A percentile compares a stretch with the other conserved stretches of the same genome.
Evolutionary conservation across 257 asterid genomes (phyloP).

Genomic region (Solanum pinnatisectum): DNA sequence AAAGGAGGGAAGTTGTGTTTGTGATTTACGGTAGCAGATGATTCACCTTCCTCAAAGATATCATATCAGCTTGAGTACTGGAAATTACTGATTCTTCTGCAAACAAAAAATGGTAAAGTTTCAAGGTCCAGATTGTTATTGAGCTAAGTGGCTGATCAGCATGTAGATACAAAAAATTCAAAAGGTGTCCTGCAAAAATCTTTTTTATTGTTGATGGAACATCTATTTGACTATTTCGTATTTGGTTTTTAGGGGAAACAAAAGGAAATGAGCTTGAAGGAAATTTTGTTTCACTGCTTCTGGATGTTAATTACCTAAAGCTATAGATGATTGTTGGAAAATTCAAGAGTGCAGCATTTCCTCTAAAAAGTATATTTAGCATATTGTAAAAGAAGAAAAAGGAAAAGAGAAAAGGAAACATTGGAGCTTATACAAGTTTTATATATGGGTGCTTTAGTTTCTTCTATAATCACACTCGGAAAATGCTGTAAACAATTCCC

Average conservation of each 20-base stretch:
- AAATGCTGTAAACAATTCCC: background rate
- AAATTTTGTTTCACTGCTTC: background rate
- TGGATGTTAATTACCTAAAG: background rate
- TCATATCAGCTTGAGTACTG: conserved; percentile 13
- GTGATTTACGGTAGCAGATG: background rate
- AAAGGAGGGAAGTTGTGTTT: background rate
- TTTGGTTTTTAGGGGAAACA: background rate
- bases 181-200: background rate
- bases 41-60: conserved; percentile 43
- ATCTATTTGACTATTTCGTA: background rate
- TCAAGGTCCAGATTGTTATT: background rate
- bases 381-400: background rate
- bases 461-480: background rate
- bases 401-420: background rate
- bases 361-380: background rate
- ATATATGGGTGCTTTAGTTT: background rate
- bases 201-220: background rate
- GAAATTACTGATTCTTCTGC: conserved; percentile 32
- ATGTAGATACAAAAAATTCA: background rate
- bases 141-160: background rate
- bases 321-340: background rate
- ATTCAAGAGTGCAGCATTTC: background rate
- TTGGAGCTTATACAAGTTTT: background rate
- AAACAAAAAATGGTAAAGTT: conserved; percentile 13
- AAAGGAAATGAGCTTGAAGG: background rate